Evolutionary conservation across 805 yeast genomes (phyloP).

Genomic region (Candida ovalis): DNA sequence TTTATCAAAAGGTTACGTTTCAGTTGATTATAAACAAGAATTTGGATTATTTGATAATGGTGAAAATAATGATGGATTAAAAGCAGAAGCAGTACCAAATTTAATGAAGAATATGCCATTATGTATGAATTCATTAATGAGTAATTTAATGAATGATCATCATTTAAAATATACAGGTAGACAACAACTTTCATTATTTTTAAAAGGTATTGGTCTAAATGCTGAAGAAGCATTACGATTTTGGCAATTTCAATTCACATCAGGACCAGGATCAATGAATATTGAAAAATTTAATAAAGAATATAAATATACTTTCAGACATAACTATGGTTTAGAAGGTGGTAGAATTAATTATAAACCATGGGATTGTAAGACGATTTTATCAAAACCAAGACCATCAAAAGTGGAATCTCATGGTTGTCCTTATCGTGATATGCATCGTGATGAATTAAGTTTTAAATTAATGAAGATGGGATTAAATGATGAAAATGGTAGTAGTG

Average conservation of each 20-base stretch:
- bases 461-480: slow-evolving; percentile 62
- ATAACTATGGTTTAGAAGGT: slow-evolving; percentile 90
- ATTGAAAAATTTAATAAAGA: slow-evolving; percentile 82
- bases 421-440: slow-evolving; percentile 75
- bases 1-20: slow-evolving; percentile 66
- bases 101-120: slow-evolving; percentile 72
- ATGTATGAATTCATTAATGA: slow-evolving; percentile 50
- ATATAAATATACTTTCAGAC: slow-evolving; percentile 83
- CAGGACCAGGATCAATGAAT: slow-evolving; percentile 45
- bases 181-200: slow-evolving; percentile 77
- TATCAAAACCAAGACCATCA: slow-evolving; percentile 66
- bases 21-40: slow-evolving; percentile 39
- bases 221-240: slow-evolving; percentile 85
- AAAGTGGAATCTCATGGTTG: slow-evolving; percentile 83
- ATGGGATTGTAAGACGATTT: slow-evolving; percentile 75
- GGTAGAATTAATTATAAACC: slow-evolving; percentile 82
- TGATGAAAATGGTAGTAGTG: slow-evolving; percentile 52
- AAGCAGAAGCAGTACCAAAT: slow-evolving; percentile 55
- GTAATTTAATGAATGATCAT: slow-evolving; percentile 59
- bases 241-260: slow-evolving; percentile 74
- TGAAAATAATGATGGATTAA: slow-evolving; percentile 36
- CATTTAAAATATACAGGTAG: slow-evolving; percentile 84
- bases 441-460: slow-evolving; percentile 56
- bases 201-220: slow-evolving; percentile 84
- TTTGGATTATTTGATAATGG: slow-evolving; percentile 12